Base-by-base conservation (phyloP, 257 asterid genomes). In the Apocynum venetum region DNA sequence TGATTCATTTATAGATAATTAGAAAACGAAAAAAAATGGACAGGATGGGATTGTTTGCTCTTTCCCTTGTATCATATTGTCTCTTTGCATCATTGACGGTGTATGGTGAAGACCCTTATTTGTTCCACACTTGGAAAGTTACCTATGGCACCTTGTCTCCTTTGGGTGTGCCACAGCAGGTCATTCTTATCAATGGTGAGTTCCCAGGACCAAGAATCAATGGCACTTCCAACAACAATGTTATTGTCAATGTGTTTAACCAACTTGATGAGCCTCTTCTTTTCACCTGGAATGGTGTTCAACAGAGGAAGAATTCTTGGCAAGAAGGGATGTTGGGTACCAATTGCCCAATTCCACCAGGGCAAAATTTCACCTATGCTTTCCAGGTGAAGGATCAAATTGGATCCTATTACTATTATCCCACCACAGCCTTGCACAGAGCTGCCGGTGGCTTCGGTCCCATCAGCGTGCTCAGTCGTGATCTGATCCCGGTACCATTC, bases 381-480 rank as follows among this genome's bases (percentile, higher is more conserved):
- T 91, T 91, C 83, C 97, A 89, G 72, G 94, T 89, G 8, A 89
- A 91, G 88, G 97, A 91, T 72, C 97, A 91, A 67, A 89, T 89
- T 1, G 95, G 97, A 5, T 80, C 78, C 82, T 91, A 75, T 71
- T 91, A 44, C 41, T 91, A 91, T 78, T 87, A 88, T 55, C 91
- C 97, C 40, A 73, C 91, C 72, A 87, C 91, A 3, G 73, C 86
- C 67, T 72, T 87, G 77, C 95, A 85, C 79, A 80, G 90, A 0
- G 92, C 90, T 0, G 91, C 93, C 0, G 97, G 97, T 0, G 95
- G 91, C 0, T 85, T 73, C 31, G 97, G 97, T 19, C 77, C 81
- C 3, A 61, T 91, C 19, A 61, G 75, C 14, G 75, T 91, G 1
- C 84, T 86, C 73, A 91, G 91, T 47, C 93, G 94, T 0, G 84